Conservation (phyloP, 345 rosid genomes). For the Syzygium grande region DNA sequence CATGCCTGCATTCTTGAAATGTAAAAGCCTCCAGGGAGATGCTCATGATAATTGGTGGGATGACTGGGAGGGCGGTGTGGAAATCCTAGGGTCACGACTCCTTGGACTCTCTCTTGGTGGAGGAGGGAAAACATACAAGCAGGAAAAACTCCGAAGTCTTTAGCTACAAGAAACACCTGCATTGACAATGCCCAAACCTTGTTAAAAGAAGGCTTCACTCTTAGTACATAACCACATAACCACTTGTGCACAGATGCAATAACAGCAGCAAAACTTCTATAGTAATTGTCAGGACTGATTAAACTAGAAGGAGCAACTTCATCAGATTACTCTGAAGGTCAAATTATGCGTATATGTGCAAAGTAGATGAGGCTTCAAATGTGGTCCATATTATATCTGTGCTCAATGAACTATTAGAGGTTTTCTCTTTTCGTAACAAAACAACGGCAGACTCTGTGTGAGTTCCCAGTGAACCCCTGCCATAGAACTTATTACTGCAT, state of each 20-base stretch:
- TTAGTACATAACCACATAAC: background rate
- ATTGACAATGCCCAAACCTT: background rate
- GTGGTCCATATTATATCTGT: background rate
- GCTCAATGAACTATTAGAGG: background rate
- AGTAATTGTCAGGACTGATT: background rate
- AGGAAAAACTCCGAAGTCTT: slow-evolving; percentile 37
- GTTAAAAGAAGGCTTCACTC: background rate
- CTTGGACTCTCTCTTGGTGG: slow-evolving; percentile 34
- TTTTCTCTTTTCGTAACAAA: background rate
- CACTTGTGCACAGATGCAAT: background rate
- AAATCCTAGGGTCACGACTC: slow-evolving; percentile 33
- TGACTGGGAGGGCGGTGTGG: slow-evolving; percentile 28
- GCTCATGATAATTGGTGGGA: background rate
- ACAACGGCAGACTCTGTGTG: background rate
- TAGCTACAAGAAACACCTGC: slow-evolving; percentile 44
- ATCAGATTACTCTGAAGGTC: background rate
- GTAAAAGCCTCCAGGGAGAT: slow-evolving; percentile 56
- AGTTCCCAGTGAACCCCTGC: background rate
- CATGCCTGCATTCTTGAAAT: slow-evolving; percentile 37
- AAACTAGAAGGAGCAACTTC: background rate
- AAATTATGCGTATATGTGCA: background rate
- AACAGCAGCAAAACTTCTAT: background rate
- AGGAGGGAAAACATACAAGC: slow-evolving; percentile 30
- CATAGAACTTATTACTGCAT: background rate
- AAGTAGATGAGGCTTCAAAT: background rate